Percentiles rank a stretch among this genome's conserved stretches.
Evolutionary conservation across 768 basidiomycete species (phyloP).

Genomic region (Calocera viscosa): DNA sequence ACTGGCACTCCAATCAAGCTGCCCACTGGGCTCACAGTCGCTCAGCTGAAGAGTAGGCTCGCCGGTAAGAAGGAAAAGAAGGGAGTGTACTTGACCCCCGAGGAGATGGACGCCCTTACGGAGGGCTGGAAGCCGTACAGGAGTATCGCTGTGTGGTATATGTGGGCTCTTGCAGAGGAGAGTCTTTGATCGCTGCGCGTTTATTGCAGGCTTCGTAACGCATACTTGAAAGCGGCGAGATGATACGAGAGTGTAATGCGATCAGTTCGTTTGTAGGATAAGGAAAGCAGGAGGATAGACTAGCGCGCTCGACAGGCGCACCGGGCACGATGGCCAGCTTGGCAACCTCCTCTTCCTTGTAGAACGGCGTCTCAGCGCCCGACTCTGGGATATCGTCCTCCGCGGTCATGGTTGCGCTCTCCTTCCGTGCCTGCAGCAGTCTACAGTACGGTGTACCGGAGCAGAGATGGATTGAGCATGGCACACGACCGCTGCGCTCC

Average conservation of each 20-base stretch:
- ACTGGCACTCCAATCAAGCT: constrained; percentile 32
- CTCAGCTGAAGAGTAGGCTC: constrained; percentile 46
- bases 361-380: constrained; percentile 22
- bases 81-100: constrained; percentile 59
- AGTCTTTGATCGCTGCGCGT: constrained; percentile 5
- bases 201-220: background rate
- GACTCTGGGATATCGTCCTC: constrained; percentile 19
- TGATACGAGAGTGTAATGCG: background rate
- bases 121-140: constrained; percentile 70
- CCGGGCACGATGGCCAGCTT: background rate
- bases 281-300: background rate
- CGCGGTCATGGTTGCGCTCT: no score
- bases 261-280: constrained; percentile 21
- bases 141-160: constrained; percentile 78
- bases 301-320: background rate
- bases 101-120: constrained; percentile 71
- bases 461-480: no score
- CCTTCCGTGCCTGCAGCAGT: no score
- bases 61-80: constrained; percentile 61
- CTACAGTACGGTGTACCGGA: no score
- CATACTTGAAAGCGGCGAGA: background rate
- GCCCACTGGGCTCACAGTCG: constrained; percentile 47
- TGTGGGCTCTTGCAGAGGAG: constrained; percentile 64
- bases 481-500: no score
- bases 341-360: background rate